Evolutionary conservation across 768 basidiomycete species (phyloP), one percentile per base, ranked within the genome.

Genomic region (Termitomyces sp.): DNA sequence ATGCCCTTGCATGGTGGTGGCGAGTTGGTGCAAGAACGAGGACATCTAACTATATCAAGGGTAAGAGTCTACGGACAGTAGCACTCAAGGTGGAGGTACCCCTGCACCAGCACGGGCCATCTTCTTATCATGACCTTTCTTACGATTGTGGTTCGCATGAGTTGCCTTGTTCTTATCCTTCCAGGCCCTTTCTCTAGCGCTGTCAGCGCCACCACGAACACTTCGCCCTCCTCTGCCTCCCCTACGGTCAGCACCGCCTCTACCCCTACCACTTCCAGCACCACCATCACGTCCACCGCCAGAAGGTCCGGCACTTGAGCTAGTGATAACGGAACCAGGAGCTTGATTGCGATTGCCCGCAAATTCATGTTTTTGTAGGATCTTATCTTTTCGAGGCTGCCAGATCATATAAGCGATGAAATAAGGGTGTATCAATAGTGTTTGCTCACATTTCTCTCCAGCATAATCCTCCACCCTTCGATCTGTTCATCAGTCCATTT

Each of bases 381-480:
- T 82, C 70, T 79, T 85, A 55, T 89, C 88, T 69, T 92, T 90
- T 64, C 82, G 83, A 3, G 88, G 88, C 86, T 90, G 67, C 4
- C 50, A 53, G 32, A 55, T 35, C 16, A 58, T 20, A 14, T 32
- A 16, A 59, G 33, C 41, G 20, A 53, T 10, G 23, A 46, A 16
- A 12, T 30, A 5, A n/a, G 20, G 32, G 32, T 5, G 32, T 32
- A 32, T 32, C 6, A 46, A 50, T 28, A 9, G 12, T 55, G 33
- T 12, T 23, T 40, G 77, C 89, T 61, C 66, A 96, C 95, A 67
- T 95, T 88, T 64, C 88, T 76, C 58, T 98, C 95, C 59, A 97
- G 71, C 88, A 96, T 93, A 57, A 91, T 86, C 58, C 74, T 82
- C 94, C 94, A 97, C 0, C 94, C 95, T 71, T 97, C 94, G 30